These are phyloP conservation scores for Coleophoma crateriformis DNA, from an alignment of 2,329 filamentous ascomycete species.

Conservation along the genomic window DNA sequence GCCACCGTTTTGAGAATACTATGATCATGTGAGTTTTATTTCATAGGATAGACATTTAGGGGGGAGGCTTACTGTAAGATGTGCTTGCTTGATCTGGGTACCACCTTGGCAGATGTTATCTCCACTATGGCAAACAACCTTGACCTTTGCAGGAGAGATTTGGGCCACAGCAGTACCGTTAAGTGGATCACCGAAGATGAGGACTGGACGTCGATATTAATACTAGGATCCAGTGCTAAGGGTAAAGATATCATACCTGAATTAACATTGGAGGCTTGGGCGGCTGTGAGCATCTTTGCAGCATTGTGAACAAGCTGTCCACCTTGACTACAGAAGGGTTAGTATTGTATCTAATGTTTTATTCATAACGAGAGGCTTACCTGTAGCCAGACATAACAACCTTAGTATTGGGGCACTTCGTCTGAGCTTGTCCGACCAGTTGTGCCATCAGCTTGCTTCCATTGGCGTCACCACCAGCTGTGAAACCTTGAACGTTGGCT, in stretches of 20 bases:
- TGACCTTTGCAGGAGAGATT: neutral
- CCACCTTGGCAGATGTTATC: neutral
- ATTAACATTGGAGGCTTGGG: neutral
- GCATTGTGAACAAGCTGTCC: slow-evolving; percentile 1
- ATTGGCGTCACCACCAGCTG: neutral
- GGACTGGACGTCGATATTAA: neutral
- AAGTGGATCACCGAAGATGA: neutral
- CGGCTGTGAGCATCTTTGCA: neutral
- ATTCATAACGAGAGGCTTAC: neutral
- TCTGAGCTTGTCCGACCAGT: neutral
- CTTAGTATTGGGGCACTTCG: neutral
- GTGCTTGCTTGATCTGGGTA: neutral
- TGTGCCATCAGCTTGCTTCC: neutral
- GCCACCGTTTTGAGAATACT: neutral
- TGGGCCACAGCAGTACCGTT: neutral
- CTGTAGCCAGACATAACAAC: slow-evolving; percentile 1
- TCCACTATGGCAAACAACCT: neutral
- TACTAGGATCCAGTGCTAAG: neutral
- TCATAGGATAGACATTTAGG: neutral
- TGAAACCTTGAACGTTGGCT: neutral
- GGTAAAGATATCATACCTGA: neutral
- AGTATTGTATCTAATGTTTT: no score
- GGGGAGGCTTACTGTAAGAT: neutral
- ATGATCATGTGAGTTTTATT: neutral
- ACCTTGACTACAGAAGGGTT: neutral